Conservation (phyloP, 1,284 basidiomycete genomes). For the Fomitiporia mediterranea region DNA sequence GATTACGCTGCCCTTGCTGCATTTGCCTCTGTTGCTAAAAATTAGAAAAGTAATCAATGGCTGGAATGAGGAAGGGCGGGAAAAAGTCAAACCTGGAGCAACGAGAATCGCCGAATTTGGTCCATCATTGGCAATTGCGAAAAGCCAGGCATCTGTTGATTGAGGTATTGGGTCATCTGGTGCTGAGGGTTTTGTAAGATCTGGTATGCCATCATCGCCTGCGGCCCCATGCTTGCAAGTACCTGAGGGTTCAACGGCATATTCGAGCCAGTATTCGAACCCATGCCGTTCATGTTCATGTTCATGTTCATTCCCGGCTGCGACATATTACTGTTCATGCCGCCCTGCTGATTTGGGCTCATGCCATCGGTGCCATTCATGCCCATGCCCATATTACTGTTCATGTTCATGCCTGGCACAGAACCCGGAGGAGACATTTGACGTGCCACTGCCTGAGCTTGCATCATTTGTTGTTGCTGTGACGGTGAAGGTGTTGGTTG, state of each 20-base stretch:
- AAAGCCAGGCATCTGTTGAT: slow-evolving; percentile 49
- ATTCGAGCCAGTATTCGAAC: slow-evolving; percentile 22
- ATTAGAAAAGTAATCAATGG: slow-evolving; percentile 4
- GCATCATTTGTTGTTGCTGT: slow-evolving; percentile 27
- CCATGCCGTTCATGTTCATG: slow-evolving; percentile 8
- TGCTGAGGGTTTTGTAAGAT: slow-evolving; percentile 53
- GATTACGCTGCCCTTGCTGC: slow-evolving; percentile 28
- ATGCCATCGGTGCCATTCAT: slow-evolving; percentile 4
- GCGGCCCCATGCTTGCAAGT: slow-evolving; percentile 30
- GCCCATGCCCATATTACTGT: slow-evolving; percentile 14
- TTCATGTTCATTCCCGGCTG: slow-evolving; percentile 13
- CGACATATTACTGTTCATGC: not conserved
- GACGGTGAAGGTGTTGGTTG: slow-evolving; percentile 30
- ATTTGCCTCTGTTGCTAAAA: slow-evolving; percentile 13
- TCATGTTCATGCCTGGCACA: not conserved
- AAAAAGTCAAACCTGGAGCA: slow-evolving; percentile 43
- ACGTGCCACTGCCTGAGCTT: slow-evolving; percentile 24
- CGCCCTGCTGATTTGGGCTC: not conserved
- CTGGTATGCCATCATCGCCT: slow-evolving; percentile 41
- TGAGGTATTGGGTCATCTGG: slow-evolving; percentile 53
- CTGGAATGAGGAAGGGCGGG: no score
- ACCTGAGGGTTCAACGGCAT: slow-evolving; percentile 8
- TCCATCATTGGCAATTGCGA: slow-evolving; percentile 42
- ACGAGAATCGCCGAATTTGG: slow-evolving; percentile 55
- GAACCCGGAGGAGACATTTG: slow-evolving; percentile 41